phyloP scores from a whole-genome alignment of 768 basidiomycete genomes.

The Boletus tomentosulus region DNA sequence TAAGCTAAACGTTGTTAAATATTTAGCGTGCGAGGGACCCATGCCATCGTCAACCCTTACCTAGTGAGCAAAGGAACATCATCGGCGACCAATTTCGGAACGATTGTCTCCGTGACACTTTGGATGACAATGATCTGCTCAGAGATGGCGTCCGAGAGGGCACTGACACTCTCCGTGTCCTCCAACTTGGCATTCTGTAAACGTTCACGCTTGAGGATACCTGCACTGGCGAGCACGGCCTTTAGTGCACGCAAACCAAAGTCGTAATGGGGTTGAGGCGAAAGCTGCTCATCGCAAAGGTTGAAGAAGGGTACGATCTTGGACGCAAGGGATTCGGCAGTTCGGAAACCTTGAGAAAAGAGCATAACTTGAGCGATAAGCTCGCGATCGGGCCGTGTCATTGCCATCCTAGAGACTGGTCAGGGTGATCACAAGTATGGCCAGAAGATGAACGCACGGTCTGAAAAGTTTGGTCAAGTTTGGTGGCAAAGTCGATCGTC shows the following conservation, averaged over 20 bases:
- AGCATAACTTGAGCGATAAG: slow-evolving; percentile 99
- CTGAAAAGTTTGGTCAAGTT: slow-evolving; percentile 91
- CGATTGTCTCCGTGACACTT: slow-evolving; percentile 97
- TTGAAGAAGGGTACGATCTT: slow-evolving; percentile 99
- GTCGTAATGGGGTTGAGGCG: slow-evolving; percentile 97
- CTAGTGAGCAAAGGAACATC: slow-evolving; percentile 93
- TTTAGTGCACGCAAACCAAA: slow-evolving; percentile 97
- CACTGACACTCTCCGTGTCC: slow-evolving; percentile 41
- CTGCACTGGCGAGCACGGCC: slow-evolving; percentile 93
- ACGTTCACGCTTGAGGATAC: slow-evolving; percentile 94
- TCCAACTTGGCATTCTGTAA: slow-evolving; percentile 46
- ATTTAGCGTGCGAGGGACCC: not conserved
- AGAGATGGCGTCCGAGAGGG: slow-evolving; percentile 66
- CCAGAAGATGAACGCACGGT: slow-evolving; percentile 53
- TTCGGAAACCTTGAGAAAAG: slow-evolving; percentile 98
- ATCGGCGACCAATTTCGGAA: slow-evolving; percentile 95
- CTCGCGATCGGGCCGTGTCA: slow-evolving; percentile 97
- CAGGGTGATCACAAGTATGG: slow-evolving; percentile 1
- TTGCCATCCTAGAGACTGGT: slow-evolving; percentile 73
- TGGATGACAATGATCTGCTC: slow-evolving; percentile 98
- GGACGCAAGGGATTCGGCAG: slow-evolving; percentile 94
- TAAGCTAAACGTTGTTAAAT: slow-evolving; percentile 46
- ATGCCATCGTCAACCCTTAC: slow-evolving; percentile 38
- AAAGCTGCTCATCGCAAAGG: slow-evolving; percentile 95
- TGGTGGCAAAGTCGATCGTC: slow-evolving; percentile 85